phyloP scores from a whole-genome alignment of 2,329 filamentous ascomycete genomes.

The Fusarium pseudograminearum region DNA sequence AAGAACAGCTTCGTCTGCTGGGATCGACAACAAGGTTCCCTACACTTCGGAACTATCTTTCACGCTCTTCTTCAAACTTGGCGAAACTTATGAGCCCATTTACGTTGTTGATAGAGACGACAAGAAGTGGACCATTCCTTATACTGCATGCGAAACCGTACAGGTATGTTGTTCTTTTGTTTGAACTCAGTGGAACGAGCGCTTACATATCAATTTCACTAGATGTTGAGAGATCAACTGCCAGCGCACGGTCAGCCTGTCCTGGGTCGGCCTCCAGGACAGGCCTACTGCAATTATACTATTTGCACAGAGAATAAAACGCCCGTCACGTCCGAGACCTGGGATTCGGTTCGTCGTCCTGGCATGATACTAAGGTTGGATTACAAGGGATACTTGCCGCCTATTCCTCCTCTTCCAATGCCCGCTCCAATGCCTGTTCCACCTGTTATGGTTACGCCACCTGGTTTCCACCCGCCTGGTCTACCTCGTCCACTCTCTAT shows the following conservation, averaged over 20 bases:
- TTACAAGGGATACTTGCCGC: too few relatives aligned
- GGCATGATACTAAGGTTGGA: not conserved
- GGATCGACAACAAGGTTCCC: accelerated
- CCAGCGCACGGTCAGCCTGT: accelerated
- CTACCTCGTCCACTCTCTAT: too few relatives aligned
- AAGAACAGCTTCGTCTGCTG: not conserved
- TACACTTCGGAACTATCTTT: not conserved
- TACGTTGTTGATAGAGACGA: accelerated
- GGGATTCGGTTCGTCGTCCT: slow-evolving; percentile 7
- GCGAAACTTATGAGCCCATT: not conserved
- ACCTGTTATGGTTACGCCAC: too few relatives aligned
- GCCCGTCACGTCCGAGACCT: not conserved
- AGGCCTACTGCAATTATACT: not conserved
- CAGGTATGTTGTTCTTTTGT: not conserved
- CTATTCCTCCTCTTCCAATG: too few relatives aligned
- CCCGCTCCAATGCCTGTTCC: too few relatives aligned
- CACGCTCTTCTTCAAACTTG: not conserved
- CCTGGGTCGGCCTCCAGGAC: too few relatives aligned
- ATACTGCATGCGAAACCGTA: not conserved
- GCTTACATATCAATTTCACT: not conserved
- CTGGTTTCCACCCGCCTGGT: too few relatives aligned
- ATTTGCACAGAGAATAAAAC: not conserved
- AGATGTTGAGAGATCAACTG: not conserved
- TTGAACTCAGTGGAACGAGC: accelerated
- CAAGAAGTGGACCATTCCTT: accelerated